Base-by-base conservation (phyloP, 192 early-diverging fungal genomes). In the Mortierella claussenii region DNA sequence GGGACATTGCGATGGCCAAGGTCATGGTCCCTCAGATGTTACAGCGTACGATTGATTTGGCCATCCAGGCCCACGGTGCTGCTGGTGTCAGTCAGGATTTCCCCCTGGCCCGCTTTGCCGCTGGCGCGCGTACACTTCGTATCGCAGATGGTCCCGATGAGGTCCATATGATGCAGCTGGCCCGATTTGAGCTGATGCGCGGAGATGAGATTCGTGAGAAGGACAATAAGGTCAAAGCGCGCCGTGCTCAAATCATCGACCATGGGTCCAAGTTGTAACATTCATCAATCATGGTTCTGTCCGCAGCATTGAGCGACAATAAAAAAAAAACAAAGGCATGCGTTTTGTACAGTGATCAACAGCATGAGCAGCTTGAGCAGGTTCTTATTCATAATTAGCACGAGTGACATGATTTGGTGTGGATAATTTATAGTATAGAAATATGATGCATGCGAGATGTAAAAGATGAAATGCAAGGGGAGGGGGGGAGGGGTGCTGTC, bases 1-100 rank as follows among this genome's bases (percentile, higher is more conserved):
- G 95, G 54, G 91, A 97, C 61, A 99, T 99, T 78, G 96, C 93
- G 18, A 98, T 98, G 93, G 96, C 95, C 68, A 98, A 99, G 87
- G 92, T 95, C 23, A 81, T 92, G 32, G 93, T 95, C 15, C 97
- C 97, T 23, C 89, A 76, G 27, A 89, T 92, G 81, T 78, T 90
- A 8, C 86, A 92, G 33, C 63, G 66, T 0, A 91, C 98, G 11
- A 80, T 98, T 53, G 97, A 99, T 69, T 81, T 92, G 48, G 94
- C 96, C 12, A 97, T 99, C 56, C 97, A 99, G 82, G 89, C 93
- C 45, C 87, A 89, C 74, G 97, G 97, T 45, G 97, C 94, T 20
- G 95, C 81, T n/a, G 97, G 97, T 54, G 84, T 99, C 30, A 87
- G 87, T 37, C 90, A 91, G 49, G 96, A 98, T 68, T 88, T 90